Percentiles rank a stretch among this genome's conserved stretches.
Conservation (phyloP, 192 early-diverging fungal species). For the Coemansia guatemalensis region DNA sequence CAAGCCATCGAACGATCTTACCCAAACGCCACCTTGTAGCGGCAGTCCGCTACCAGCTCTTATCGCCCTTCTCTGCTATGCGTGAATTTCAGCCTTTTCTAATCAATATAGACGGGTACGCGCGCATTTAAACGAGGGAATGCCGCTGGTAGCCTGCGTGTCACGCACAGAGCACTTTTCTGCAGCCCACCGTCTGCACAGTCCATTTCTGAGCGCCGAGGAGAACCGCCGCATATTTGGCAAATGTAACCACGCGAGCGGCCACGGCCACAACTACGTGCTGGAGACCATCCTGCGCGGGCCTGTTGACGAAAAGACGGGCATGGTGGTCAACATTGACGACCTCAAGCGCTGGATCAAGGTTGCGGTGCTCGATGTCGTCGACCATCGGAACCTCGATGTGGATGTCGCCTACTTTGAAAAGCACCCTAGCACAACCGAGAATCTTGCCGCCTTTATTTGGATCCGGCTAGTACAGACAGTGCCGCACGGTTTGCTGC, state of each 20-base stretch:
- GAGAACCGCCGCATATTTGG: slow-evolving; percentile 78
- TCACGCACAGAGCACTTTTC: slow-evolving; percentile 80
- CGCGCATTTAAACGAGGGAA: neutral
- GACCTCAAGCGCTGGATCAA: slow-evolving; percentile 81
- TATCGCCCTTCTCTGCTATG: too few species aligned
- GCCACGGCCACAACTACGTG: slow-evolving; percentile 93
- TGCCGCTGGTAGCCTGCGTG: slow-evolving; percentile 64
- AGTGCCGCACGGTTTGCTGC: slow-evolving; percentile 33
- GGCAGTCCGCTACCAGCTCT: too few species aligned
- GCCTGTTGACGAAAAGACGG: slow-evolving; percentile 67
- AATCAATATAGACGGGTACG: too few species aligned
- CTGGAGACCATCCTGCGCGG: slow-evolving; percentile 45
- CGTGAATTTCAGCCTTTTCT: too few species aligned
- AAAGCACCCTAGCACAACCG: slow-evolving; percentile 70
- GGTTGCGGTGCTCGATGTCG: slow-evolving; percentile 65
- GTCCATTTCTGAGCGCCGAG: slow-evolving; percentile 64
- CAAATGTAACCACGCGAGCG: slow-evolving; percentile 83
- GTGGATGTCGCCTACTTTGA: slow-evolving; percentile 77
- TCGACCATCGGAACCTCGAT: slow-evolving; percentile 91
- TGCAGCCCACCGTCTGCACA: slow-evolving; percentile 87
- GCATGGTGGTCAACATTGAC: slow-evolving; percentile 85
- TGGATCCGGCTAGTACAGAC: slow-evolving; percentile 59
- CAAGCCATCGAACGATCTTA: too few species aligned
- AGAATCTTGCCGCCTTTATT: slow-evolving; percentile 86
- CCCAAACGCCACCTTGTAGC: too few species aligned